phyloP scores from a whole-genome alignment of 106 monocot species.

The Chionographis japonica region DNA sequence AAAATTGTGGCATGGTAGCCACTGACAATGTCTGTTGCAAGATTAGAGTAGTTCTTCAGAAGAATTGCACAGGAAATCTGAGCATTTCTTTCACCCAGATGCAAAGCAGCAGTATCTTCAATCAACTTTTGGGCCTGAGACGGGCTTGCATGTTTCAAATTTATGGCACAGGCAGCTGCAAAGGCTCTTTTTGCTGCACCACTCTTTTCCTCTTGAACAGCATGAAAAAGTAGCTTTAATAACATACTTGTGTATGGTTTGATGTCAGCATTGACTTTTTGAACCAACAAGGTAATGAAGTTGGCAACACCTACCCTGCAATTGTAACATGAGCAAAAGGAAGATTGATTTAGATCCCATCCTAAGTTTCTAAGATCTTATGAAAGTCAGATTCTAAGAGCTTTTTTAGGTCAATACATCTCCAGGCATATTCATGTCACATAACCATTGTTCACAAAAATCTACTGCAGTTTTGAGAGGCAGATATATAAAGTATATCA shows the following conservation, averaged over 20 bases:
- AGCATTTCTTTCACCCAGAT: slow-evolving; percentile 78
- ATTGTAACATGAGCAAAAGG: not conserved
- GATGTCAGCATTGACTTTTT: slow-evolving; percentile 72
- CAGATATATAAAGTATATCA: too few relatives aligned
- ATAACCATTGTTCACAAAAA: too few relatives aligned
- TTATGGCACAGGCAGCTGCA: slow-evolving; percentile 76
- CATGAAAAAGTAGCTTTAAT: slow-evolving; percentile 62
- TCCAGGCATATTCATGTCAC: too few relatives aligned
- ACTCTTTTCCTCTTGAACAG: slow-evolving; percentile 81
- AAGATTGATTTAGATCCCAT: not conserved
- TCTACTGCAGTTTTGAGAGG: too few relatives aligned
- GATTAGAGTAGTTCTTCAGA: slow-evolving; percentile 64
- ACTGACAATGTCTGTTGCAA: slow-evolving; percentile 67
- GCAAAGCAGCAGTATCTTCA: slow-evolving; percentile 70
- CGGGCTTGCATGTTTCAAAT: slow-evolving; percentile 63
- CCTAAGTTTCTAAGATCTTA: too few relatives aligned
- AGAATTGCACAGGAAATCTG: slow-evolving; percentile 81
- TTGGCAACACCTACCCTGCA: slow-evolving; percentile 93
- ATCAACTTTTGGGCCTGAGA: slow-evolving; percentile 69
- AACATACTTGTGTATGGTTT: slow-evolving; percentile 55
- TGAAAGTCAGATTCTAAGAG: too few relatives aligned
- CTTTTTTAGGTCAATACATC: too few relatives aligned
- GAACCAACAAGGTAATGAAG: slow-evolving; percentile 76
- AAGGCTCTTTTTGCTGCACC: slow-evolving; percentile 73
- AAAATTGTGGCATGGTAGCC: slow-evolving; percentile 63